Evolutionary conservation across 1,284 basidiomycete genomes (phyloP).

Genomic region (Trametes versicolor): DNA sequence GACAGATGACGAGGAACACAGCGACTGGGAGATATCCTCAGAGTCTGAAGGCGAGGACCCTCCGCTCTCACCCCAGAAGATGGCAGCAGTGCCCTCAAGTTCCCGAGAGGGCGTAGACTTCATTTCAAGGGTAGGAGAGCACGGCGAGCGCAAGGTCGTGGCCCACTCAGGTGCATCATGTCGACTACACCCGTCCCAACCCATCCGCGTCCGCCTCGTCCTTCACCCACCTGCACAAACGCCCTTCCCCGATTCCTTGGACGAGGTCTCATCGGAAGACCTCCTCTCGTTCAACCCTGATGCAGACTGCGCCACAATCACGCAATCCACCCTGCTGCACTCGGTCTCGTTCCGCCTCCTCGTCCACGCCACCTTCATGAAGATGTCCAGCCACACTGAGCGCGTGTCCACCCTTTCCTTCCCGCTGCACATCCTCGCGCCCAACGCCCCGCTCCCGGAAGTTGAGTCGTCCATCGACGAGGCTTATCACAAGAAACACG

Average conservation of each 20-base stretch:
- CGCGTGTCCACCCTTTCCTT: slow-evolving; percentile 67
- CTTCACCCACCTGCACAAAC: slow-evolving; percentile 70
- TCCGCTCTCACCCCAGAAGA: slow-evolving; percentile 48
- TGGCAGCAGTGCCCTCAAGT: slow-evolving; percentile 29
- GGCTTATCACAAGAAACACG: slow-evolving; percentile 87
- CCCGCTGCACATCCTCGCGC: slow-evolving; percentile 75
- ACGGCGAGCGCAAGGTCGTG: slow-evolving; percentile 56
- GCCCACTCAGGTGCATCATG: slow-evolving; percentile 83
- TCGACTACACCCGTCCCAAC: slow-evolving; percentile 75
- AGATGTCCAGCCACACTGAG: slow-evolving; percentile 71
- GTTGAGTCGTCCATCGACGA: slow-evolving; percentile 73
- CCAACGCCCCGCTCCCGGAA: slow-evolving; percentile 78
- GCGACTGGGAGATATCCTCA: slow-evolving; percentile 30
- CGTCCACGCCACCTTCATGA: slow-evolving; percentile 75
- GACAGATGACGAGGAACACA: slow-evolving; percentile 33
- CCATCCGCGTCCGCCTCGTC: slow-evolving; percentile 76
- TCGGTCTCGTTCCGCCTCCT: slow-evolving; percentile 73
- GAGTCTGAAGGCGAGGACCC: slow-evolving; percentile 35
- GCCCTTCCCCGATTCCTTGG: slow-evolving; percentile 54
- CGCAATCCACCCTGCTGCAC: slow-evolving; percentile 79
- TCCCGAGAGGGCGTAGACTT: slow-evolving; percentile 38
- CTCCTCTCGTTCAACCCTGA: slow-evolving; percentile 60
- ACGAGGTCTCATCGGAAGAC: slow-evolving; percentile 51
- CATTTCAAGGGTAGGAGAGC: slow-evolving; percentile 32
- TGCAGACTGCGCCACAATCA: slow-evolving; percentile 75